Evolutionary conservation across 2,329 filamentous ascomycete species (phyloP), one percentile per base, ranked within the genome.

Genomic region (Dothistroma septosporum): DNA sequence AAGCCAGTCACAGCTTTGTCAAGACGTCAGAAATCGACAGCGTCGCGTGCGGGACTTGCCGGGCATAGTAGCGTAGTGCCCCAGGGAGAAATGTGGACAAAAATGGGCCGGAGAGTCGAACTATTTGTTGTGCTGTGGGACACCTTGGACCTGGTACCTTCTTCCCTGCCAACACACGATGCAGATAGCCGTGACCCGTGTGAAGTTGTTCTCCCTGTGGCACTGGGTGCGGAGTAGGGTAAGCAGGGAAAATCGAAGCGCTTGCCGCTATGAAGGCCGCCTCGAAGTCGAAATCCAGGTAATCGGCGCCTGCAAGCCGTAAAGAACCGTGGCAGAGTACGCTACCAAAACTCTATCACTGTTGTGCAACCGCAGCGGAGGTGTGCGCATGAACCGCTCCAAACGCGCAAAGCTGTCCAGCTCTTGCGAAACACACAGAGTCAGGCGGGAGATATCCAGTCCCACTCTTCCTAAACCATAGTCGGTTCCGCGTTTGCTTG

Each of bases 341-440:
- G 62, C 60, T 64, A 61, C 62, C 62, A 58, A 63, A 65, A 61
- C 56, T 65, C 57, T 53, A 52, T 44, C 56, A 52, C 55, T 59
- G 63, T 49, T n/a, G 63, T 65, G 55, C 60, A 41, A 62, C 62
- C 46, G 31, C 37, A 28, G 47, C n/a, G 48, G 53, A 57, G 37
- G 33, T 55, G 55, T 32, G 57, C 59, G 60, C 64, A 61, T 61
- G 63, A 61, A 65, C 60, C 53, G 53, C 46, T 52, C 55, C 16
- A 46, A 41, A 14, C 55, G 41, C 22, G 53, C 58, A 58, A 57
- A 47, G 32, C 57, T 33, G 48, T 49, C 57, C 47, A 50, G 48
- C 57, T 55, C 58, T 54, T 49, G 31, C 24, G 33, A 47, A 53
- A 44, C 32, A 44, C 33, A 24, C 6, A 53, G 52, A 55, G 41